Evolutionary conservation across 352 stramenopile species (phyloP).

Genomic region (Thraustotheca clavata): DNA sequence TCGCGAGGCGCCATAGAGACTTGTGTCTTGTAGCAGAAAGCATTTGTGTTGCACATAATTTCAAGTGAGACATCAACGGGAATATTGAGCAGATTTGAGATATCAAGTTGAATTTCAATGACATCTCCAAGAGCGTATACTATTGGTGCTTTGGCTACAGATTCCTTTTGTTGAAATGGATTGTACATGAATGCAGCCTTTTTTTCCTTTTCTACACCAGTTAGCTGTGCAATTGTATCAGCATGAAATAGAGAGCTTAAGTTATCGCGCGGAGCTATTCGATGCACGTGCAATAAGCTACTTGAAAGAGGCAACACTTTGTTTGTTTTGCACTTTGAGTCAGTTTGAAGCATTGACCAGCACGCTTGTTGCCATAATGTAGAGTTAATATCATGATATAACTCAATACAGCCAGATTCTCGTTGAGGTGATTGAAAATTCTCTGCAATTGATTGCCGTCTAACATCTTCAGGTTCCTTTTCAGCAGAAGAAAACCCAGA

Average conservation of each 20-base stretch:
- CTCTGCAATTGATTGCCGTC: conserved; percentile 22
- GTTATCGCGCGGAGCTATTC: conserved; percentile 38
- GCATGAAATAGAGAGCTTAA: not conserved
- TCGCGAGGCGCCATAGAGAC: not conserved
- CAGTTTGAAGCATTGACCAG: conserved; percentile 7
- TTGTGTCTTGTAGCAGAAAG: not conserved
- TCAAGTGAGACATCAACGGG: conserved; percentile 54
- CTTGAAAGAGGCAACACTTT: conserved; percentile 32
- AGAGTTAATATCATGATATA: not conserved
- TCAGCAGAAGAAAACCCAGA: conserved; percentile 17
- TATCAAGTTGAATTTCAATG: conserved; percentile 42
- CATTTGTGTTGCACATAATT: not conserved
- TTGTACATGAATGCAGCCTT: conserved; percentile 36
- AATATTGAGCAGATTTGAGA: conserved; percentile 68
- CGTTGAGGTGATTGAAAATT: not conserved
- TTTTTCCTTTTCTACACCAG: not conserved
- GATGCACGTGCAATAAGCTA: conserved; percentile 29
- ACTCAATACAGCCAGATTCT: not conserved
- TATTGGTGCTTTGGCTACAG: conserved; percentile 14
- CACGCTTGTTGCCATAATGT: conserved; percentile 10
- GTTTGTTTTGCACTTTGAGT: not conserved
- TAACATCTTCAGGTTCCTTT: conserved; percentile 15
- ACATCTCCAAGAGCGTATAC: conserved; percentile 45
- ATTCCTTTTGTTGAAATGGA: conserved; percentile 30
- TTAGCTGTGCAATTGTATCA: not conserved